Percentiles rank a stretch among this genome's conserved stretches.
Conservation (phyloP, 2,329 filamentous ascomycete genomes). For the Pleomassaria siparia region DNA sequence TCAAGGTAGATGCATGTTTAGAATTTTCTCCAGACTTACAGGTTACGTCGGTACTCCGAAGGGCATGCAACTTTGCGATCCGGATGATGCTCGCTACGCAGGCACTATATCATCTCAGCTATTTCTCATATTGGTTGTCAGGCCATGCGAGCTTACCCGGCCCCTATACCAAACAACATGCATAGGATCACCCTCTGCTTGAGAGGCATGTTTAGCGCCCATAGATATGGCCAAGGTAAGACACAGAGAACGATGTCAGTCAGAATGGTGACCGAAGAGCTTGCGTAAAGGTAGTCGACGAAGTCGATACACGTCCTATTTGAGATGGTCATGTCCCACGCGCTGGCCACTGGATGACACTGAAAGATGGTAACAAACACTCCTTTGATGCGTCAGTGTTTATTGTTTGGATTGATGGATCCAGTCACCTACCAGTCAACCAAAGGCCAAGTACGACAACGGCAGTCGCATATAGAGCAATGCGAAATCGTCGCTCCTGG, state of each 20-base stretch:
- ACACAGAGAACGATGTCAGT: conserved; percentile 28
- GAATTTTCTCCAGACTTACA: conserved; percentile 18
- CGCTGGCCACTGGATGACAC: conserved; percentile 22
- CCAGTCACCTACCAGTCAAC: conserved; percentile 18
- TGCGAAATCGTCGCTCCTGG: conserved; percentile 19
- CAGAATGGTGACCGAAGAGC: conserved; percentile 23
- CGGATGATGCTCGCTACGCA: conserved; percentile 26
- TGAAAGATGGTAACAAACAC: conserved; percentile 33
- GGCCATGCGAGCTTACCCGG: conserved; percentile 17
- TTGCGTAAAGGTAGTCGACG: conserved; percentile 28
- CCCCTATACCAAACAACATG: conserved; percentile 27
- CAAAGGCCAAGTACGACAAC: conserved; percentile 19
- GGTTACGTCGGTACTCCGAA: conserved; percentile 23
- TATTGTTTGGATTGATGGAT: not conserved
- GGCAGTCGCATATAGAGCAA: conserved; percentile 19
- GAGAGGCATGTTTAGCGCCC: conserved; percentile 26
- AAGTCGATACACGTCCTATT: conserved; percentile 22
- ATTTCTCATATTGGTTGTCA: not conserved
- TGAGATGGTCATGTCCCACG: conserved; percentile 24
- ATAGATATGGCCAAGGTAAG: conserved; percentile 28
- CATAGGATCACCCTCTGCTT: conserved; percentile 31
- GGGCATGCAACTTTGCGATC: conserved; percentile 19
- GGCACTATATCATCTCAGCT: conserved; percentile 17
- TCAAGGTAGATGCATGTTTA: not conserved
- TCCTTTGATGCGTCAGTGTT: conserved; percentile 10